Conservation (phyloP, 345 rosid species). For the Xanthoceras sorbifolium region DNA sequence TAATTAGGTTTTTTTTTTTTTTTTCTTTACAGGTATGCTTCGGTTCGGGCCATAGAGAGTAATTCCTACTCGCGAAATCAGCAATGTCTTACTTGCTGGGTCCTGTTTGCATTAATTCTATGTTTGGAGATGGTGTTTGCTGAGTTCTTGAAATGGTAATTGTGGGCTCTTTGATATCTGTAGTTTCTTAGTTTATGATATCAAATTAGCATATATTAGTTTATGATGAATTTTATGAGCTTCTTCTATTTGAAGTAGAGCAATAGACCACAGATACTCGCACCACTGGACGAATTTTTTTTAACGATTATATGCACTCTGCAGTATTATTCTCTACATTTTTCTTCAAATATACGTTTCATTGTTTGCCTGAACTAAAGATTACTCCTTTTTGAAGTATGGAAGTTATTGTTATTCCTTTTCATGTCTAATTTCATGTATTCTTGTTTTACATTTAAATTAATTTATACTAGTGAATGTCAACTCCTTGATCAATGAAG, state of each 20-base stretch:
- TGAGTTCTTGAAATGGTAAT: conserved; percentile 28
- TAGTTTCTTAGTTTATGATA: background rate
- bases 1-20: background rate
- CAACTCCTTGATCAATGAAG: background rate
- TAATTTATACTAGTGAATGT: background rate
- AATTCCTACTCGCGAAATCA: conserved; percentile 23
- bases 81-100: conserved; percentile 45
- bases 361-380: no score
- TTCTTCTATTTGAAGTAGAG: background rate
- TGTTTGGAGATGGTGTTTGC: conserved; percentile 29
- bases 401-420: background rate
- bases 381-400: background rate
- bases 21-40: conserved; percentile 28
- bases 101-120: conserved; percentile 29
- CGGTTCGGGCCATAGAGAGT: conserved; percentile 31
- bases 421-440: background rate
- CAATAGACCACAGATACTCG: background rate
- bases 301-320: background rate
- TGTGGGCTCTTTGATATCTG: background rate
- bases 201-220: background rate
- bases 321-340: background rate
- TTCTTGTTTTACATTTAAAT: background rate
- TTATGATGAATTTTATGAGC: background rate
- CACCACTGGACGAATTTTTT: background rate
- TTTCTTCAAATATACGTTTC: no score